phyloP scores from a whole-genome alignment of 495 filamentous ascomycete species.

The Penicillium canescens region DNA sequence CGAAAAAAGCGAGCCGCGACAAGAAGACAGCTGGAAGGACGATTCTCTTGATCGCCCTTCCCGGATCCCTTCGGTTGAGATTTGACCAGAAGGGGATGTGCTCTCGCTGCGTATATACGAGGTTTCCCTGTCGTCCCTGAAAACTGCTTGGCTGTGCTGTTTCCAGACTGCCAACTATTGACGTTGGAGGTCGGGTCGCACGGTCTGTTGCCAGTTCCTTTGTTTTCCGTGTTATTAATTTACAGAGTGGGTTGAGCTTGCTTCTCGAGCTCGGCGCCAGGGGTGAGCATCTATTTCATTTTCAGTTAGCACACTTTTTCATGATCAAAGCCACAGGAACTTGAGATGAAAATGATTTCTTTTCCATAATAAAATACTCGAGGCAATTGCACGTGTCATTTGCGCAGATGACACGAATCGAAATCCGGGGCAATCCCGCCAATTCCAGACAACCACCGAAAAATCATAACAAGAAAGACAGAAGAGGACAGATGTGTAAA shows the following conservation, averaged over 20 bases:
- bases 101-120: too few species aligned
- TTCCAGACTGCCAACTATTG: not conserved
- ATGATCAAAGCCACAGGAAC: not conserved
- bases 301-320: constrained; percentile 12
- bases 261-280: constrained; percentile 37
- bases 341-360: not conserved
- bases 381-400: constrained; percentile 4
- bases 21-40: not conserved
- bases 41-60: not conserved
- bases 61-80: not conserved
- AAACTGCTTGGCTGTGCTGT: not conserved
- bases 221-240: constrained; percentile 31
- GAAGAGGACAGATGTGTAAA: constrained; percentile 12
- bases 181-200: constrained; percentile 5
- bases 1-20: constrained; percentile 1
- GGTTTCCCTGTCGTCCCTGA: not conserved
- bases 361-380: constrained; percentile 1
- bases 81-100: not conserved
- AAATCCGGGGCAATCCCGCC: not conserved
- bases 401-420: not conserved
- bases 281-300: constrained; percentile 45
- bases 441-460: not conserved
- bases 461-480: not conserved
- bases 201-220: constrained; percentile 10
- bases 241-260: constrained; percentile 43